These are phyloP conservation scores for Selenicereus undatus DNA, from an alignment of 148 eudicot genomes.

Conservation along the genomic window DNA sequence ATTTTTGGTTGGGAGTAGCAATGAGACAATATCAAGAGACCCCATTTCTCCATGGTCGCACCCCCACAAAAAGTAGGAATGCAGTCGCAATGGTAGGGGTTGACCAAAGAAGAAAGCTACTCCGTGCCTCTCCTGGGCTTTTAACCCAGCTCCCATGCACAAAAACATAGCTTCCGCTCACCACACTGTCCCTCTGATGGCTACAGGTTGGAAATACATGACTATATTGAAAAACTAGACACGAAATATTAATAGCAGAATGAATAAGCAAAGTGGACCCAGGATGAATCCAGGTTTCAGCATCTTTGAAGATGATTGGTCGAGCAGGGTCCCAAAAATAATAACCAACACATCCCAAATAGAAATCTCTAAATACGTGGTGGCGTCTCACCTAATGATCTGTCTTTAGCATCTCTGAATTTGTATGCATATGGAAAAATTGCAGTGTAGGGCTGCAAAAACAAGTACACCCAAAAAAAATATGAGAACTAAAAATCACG, in stretches of 20 bases:
- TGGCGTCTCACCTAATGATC: slow-evolving; percentile 58
- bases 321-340: background rate
- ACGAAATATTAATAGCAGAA: background rate
- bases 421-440: slow-evolving; percentile 61
- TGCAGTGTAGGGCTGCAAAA: slow-evolving; percentile 60
- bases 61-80: background rate
- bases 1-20: too few relatives aligned
- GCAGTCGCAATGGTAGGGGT: background rate
- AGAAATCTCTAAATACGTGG: background rate
- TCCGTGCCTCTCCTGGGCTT: background rate
- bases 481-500: background rate
- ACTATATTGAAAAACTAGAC: background rate
- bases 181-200: background rate
- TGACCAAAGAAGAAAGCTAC: background rate
- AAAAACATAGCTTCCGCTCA: background rate
- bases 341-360: background rate
- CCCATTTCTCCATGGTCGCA: background rate
- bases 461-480: slow-evolving; percentile 2
- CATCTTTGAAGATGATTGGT: background rate
- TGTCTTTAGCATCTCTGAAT: slow-evolving; percentile 44
- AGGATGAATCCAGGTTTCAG: background rate
- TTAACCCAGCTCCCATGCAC: background rate
- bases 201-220: background rate
- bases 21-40: background rate
- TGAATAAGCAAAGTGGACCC: background rate